phyloP scores from a whole-genome alignment of 2,329 filamentous ascomycete species.

The Verticillium longisporum region DNA sequence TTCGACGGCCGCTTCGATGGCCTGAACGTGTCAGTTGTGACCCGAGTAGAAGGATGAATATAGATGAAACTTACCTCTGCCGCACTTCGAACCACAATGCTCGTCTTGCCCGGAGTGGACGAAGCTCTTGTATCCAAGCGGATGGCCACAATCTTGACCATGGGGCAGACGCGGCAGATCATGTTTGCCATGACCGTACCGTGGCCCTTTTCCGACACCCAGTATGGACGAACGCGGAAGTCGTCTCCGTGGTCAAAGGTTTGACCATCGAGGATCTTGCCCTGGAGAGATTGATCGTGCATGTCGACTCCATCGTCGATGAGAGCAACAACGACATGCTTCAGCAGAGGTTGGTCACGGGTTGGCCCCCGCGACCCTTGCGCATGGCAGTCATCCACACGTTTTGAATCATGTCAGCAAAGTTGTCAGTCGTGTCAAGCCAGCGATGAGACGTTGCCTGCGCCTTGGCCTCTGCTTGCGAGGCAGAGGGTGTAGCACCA shows the following conservation, averaged over 20 bases:
- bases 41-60: background rate
- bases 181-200: conserved; percentile 20
- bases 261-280: conserved; percentile 16
- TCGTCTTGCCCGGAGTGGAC: conserved; percentile 16
- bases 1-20: conserved; percentile 20
- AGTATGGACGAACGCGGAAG: background rate
- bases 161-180: conserved; percentile 17
- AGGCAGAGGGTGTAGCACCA: background rate
- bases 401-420: conserved; percentile 12
- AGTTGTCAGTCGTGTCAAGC: conserved; percentile 14
- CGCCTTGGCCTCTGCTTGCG: conserved; percentile 5
- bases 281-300: conserved; percentile 14
- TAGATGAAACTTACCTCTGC: conserved; percentile 13
- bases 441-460: conserved; percentile 7
- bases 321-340: conserved; percentile 22
- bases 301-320: conserved; percentile 31
- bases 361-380: background rate
- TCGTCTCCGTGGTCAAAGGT: conserved; percentile 16
- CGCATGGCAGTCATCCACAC: conserved; percentile 1
- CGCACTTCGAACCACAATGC: conserved; percentile 12
- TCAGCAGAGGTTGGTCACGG: background rate
- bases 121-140: conserved; percentile 8
- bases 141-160: conserved; percentile 17
- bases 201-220: conserved; percentile 7
- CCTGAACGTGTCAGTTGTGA: conserved; percentile 12